Percentiles rank a stretch among this genome's conserved stretches.
These are phyloP conservation scores for Zygoascus sp. DNA, from an alignment of 1,139 yeast species.

Conservation along the genomic window DNA sequence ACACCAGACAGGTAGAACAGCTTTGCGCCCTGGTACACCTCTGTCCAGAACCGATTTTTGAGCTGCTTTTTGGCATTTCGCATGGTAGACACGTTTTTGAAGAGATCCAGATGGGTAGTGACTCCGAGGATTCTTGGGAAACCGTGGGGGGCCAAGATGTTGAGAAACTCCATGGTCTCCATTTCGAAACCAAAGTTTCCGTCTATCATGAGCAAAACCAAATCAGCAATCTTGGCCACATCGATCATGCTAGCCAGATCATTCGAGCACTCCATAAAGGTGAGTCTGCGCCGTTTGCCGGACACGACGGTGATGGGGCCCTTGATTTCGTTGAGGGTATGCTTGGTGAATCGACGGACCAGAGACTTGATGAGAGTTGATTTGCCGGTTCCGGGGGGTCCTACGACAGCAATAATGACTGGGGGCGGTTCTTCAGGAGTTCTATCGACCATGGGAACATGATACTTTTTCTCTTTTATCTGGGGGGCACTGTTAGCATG, in stretches of 20 bases:
- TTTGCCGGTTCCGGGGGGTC: constrained; percentile 99
- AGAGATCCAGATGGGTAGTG: constrained; percentile 91
- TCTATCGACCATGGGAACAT: constrained; percentile 96
- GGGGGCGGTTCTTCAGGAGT: constrained; percentile 99
- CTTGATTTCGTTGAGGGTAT: constrained; percentile 74
- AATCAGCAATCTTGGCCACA: constrained; percentile 91
- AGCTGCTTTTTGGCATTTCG: constrained; percentile 88
- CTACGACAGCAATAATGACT: constrained; percentile 91
- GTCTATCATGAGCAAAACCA: constrained; percentile 83
- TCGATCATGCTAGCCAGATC: constrained; percentile 96
- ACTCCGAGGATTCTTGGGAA: constrained; percentile 97
- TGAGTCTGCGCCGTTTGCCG: constrained; percentile 88
- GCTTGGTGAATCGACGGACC: constrained; percentile 85
- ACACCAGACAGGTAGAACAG: constrained; percentile 93
- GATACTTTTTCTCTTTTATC: constrained; percentile 72
- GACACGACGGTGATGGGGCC: constrained; percentile 98
- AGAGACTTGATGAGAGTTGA: constrained; percentile 87
- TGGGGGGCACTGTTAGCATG: constrained; percentile 8
- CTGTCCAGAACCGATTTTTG: constrained; percentile 97
- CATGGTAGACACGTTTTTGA: constrained; percentile 83
- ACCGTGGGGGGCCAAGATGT: constrained; percentile 96
- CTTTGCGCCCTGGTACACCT: constrained; percentile 97
- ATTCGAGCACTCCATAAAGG: constrained; percentile 88
- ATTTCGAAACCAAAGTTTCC: constrained; percentile 98
- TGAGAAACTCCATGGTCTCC: constrained; percentile 99